A percentile compares a stretch with the other conserved stretches of the same genome.
phyloP scores from a whole-genome alignment of 1,284 basidiomycete genomes.

The Apiotrichum brassicae region DNA sequence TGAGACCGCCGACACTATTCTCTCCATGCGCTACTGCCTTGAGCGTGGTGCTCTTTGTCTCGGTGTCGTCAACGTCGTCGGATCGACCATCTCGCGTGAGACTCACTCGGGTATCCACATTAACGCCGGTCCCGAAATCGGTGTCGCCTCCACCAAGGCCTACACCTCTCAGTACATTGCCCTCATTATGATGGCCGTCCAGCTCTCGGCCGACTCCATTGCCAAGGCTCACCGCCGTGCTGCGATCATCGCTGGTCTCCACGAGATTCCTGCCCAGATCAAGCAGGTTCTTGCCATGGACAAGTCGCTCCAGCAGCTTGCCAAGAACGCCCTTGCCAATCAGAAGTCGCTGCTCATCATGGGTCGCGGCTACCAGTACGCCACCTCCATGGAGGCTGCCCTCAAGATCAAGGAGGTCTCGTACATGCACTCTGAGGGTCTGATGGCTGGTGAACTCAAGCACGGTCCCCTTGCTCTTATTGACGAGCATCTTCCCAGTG shows the following conservation, averaged over 20 bases:
- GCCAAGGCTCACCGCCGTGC: conserved; percentile 83
- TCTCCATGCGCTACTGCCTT: conserved; percentile 92
- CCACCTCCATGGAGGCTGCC: conserved; percentile 96
- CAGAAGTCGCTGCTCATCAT: conserved; percentile 90
- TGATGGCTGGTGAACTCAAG: conserved; percentile 93
- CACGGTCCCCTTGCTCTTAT: conserved; percentile 96
- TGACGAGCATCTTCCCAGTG: conserved; percentile 6
- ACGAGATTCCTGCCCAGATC: conserved; percentile 84
- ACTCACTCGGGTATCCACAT: conserved; percentile 99
- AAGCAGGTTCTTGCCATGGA: conserved; percentile 80
- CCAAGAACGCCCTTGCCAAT: conserved; percentile 62
- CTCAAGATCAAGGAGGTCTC: conserved; percentile 99
- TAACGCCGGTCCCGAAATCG: conserved; percentile 98
- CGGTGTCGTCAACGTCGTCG: conserved; percentile 98
- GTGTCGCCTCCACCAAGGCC: conserved; percentile 99
- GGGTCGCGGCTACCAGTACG: conserved; percentile 97
- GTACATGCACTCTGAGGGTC: conserved; percentile 52
- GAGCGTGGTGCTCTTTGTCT: conserved; percentile 90
- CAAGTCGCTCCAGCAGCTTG: conserved; percentile 71
- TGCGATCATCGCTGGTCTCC: conserved; percentile 89
- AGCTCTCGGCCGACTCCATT: conserved; percentile 94
- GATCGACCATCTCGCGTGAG: conserved; percentile 95
- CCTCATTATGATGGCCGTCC: conserved; percentile 94
- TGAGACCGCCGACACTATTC: conserved; percentile 97
- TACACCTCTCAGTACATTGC: conserved; percentile 99